Percentiles rank a stretch among this genome's conserved stretches.
Evolutionary conservation across 306 rosid species (phyloP).

Genomic region (Pyrus bretschneideri): DNA sequence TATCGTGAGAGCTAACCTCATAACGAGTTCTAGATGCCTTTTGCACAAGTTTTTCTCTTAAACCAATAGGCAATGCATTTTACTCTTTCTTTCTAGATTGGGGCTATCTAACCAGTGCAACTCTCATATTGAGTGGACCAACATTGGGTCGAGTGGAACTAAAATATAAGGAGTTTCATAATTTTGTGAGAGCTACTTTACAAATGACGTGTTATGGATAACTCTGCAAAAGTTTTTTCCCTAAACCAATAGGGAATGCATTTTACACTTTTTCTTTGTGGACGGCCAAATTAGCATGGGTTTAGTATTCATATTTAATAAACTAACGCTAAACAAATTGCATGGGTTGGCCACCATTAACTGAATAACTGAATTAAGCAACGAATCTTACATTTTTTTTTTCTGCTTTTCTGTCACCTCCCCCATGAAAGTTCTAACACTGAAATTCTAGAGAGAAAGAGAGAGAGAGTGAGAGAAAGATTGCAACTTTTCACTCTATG

Average conservation of each 20-base stretch:
- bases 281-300: background rate
- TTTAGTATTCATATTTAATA: background rate
- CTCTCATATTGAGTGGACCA: background rate
- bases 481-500: conserved; percentile 10
- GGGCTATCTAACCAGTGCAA: no score
- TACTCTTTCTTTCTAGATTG: no score
- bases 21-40: no score
- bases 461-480: background rate
- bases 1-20: no score
- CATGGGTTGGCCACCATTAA: conserved; percentile 38
- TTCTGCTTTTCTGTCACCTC: conserved; percentile 29
- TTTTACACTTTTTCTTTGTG: background rate
- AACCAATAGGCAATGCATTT: no score
- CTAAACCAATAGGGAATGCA: no score
- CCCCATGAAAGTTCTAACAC: conserved; percentile 33
- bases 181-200: background rate
- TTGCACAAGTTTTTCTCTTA: no score
- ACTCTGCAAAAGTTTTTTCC: no score
- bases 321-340: conserved; percentile 7
- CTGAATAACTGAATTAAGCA: conserved; percentile 71
- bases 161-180: background rate
- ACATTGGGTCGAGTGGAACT: background rate
- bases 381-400: conserved; percentile 39
- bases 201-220: no score
- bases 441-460: background rate